Evolutionary conservation across 1,139 yeast species (phyloP), one percentile per base, ranked within the genome.

Genomic region (Hemisphaericaspora xylofermentans): DNA sequence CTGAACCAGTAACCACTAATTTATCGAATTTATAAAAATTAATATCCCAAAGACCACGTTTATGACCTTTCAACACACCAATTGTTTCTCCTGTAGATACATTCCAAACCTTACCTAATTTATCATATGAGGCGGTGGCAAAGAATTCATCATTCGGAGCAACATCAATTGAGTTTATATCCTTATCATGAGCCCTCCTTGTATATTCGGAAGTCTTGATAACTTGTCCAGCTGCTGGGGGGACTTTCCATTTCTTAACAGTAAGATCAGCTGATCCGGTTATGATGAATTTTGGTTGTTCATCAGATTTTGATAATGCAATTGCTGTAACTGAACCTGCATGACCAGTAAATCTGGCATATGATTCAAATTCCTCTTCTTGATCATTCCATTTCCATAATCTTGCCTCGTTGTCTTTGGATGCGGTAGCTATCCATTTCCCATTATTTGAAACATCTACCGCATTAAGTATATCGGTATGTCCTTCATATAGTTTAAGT

Each of bases 81-180:
- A 86, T 68, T 3, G 85, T 79, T 61, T 93, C 97, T 41, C 98
- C 98, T 12, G 79, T 67, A 33, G 80, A 84, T 27, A 80, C 57
- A 55, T 86, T 83, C 98, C 98, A 94, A 4, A 93, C 68, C 60
- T 94, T 93, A 47, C 86, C 94, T 3, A 91, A 76, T 55, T 91
- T 87, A 60, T 93, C 99, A 61, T 87, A 95, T n/a, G 96, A 87
- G 1, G 96, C 98, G 4, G 97, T 85, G 1, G 96, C 98, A 56
- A 93, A 82, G 46, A 74, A 71, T 49, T 84, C 85, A 62, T 93
- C 95, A 56, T 91, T 89, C 10, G 97, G 96, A 6, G 97, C 76
- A 2, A 93, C 73, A 49, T 88, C 96, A 39, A 94, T 67, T 3
- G 94, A 79, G 57, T 93, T 94, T 45, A 93, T 91, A 61, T 93